Evolutionary conservation across 345 rosid species (phyloP), one percentile per base, ranked within the genome.

Genomic region (Brassica cretica): DNA sequence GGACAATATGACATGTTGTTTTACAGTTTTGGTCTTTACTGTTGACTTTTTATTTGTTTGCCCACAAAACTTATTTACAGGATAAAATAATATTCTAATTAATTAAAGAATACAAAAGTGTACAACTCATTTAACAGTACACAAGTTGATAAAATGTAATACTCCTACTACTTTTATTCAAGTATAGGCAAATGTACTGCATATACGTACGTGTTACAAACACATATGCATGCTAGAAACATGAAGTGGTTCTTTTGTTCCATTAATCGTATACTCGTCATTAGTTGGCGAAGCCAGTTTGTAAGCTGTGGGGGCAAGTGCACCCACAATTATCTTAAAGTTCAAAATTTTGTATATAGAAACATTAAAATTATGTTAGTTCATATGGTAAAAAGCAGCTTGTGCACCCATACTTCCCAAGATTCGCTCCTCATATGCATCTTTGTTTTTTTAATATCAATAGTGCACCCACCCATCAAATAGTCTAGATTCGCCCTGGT

Each of bases 1-100:
- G 75, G 82, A 80, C 79, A 74, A 70, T 5, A 69, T 80, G 79
- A 55, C 72, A 80, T 65, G 55, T 56, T 71, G 62, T 64, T 64
- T 64, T 70, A 12, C 21, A 70, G 63, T 70, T 80, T 75, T 80
- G 64, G 79, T 70, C 44, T 80, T 75, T 65, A 65, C 72, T 64
- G 83, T 70, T 80, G 83, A 80, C 79, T 75, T 80, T 74, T 64
- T 46, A 55, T 41, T 2, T 75, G 2, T 63, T 14, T 67, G 12
- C 75, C 66, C 18, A 10, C 56, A n/a, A 21, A 18, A 9, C 12
- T 62, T 33, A 32, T 33, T 44, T 12, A 10, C 21, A 59, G 6
- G 25, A 44, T 44, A 58, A 15, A 64, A 11, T 65, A 21, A 55
- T 55, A 18, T 11, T 56, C 0, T 56, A 56, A 3, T 59, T 44